Evolutionary conservation across 805 yeast genomes (phyloP), one percentile per base, ranked within the genome.

Genomic region (Barnettozyma pratensis): DNA sequence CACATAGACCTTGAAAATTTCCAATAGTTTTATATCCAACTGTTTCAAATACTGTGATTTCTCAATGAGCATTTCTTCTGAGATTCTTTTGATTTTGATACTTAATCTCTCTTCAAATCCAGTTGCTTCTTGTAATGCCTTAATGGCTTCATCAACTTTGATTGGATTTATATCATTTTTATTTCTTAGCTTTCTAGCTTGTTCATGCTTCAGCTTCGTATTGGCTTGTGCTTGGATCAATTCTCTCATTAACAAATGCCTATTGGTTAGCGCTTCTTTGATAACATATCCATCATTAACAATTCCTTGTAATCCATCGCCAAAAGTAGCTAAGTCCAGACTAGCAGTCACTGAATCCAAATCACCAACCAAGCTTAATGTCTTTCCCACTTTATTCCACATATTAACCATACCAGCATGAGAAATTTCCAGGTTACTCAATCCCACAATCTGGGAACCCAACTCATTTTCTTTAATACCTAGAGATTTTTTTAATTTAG

Each of bases 201-300:
- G 74, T 43, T 80, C 77, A 58, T 87, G 96, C 58, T 80, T 85
- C 31, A 77, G 68, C 56, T 77, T 80, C 1, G 96, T 81, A 48
- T 74, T 79, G 7, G 81, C 79, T 64, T 91, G 96, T 2, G 97
- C 91, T 60, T 80, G 85, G 32, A 79, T 60, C 45, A 89, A 71
- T 55, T 94, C 99, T 46, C 97, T 77, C 96, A 94, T 94, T 37
- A 92, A 68, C 49, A 94, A 72, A 64, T 94, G 96, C 50, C 99
- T 75, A 67, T 92, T 91, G 0, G 99, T 94, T 47, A 94, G 71
- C 0, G 96, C 85, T 67, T 94, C 99, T 65, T 94, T 94, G 49
- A 91, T 85, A 49, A 85, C 83, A 64, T 84, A 94, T 12, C 94
- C 84, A 57, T 91, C 97, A 52, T 78, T 77, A 4, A 80, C 70